Evolutionary conservation across 2,329 filamentous ascomycete species (phyloP).

Genomic region (Lasiodiplodia citricola): DNA sequence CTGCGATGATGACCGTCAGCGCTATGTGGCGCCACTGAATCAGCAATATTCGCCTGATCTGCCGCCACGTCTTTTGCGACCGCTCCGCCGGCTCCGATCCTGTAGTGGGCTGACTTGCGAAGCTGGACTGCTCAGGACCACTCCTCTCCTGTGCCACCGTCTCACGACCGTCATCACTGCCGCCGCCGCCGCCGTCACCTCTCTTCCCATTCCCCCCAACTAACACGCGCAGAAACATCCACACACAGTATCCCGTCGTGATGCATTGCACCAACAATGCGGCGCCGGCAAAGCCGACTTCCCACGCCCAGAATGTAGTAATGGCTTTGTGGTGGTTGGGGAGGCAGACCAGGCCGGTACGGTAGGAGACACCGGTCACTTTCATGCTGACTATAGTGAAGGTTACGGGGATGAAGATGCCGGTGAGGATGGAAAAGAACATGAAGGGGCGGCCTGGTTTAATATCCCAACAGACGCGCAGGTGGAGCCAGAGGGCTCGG

Average conservation of each 20-base stretch:
- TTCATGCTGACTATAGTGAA: constrained; percentile 39
- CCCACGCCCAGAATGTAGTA: constrained; percentile 45
- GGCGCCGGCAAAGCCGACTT: constrained; percentile 38
- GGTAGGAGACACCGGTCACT: constrained; percentile 44
- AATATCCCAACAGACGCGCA: constrained; percentile 46
- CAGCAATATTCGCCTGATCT: constrained; percentile 34
- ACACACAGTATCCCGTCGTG: constrained; percentile 43
- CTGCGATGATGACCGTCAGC: constrained; percentile 35
- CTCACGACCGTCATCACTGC: not conserved
- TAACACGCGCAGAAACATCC: constrained; percentile 39
- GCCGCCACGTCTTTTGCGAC: constrained; percentile 32
- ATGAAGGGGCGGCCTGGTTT: constrained; percentile 39
- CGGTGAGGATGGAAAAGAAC: constrained; percentile 37
- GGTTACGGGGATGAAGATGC: constrained; percentile 38
- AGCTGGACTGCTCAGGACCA: not conserved
- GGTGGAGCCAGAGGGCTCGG: constrained; percentile 45
- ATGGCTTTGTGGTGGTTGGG: constrained; percentile 43
- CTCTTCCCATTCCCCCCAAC: not conserved
- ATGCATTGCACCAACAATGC: constrained; percentile 39
- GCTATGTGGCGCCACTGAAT: constrained; percentile 39
- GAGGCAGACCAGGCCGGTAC: constrained; percentile 44
- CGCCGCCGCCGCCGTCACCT: not conserved
- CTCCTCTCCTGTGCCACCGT: not conserved
- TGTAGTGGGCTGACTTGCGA: not conserved
- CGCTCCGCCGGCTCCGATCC: not conserved